Base-by-base conservation (phyloP, 768 basidiomycete genomes). In the Pholiota conissans region DNA sequence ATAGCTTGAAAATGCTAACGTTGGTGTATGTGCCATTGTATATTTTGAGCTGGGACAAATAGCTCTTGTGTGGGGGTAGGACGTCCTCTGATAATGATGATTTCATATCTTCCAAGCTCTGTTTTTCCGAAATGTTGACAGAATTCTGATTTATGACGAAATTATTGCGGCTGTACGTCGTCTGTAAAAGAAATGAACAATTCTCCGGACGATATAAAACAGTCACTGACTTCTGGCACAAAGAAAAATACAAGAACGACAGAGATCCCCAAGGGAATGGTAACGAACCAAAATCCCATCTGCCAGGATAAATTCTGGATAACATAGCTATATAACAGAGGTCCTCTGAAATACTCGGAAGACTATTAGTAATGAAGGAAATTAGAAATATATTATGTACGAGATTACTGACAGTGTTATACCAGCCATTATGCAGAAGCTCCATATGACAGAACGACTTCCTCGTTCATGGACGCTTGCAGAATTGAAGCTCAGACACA, bases 241-340 rank as follows among this genome's bases (percentile, higher is more conserved):
- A 78, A 72, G 63, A 79, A 75, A 61, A 79, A 75, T 3, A 79
- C 70, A 6, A 71, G 54, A n/a, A 76, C 42, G 9, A 74, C 61
- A 4, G 66, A 65, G 13, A 79, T 55, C 7, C 78, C 77, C 18
- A 77, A 65, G 1, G 74, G 72, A 45, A 79, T 79, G 27, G 71
- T 69, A n/a, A 79, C 73, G 57, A 79, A 75, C 78, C 78, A 80
- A 63, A 79, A 80, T 16, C 76, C 75, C 73, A 74, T 74, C 49
- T 76, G 71, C 75, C 77, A 75, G 2, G 76, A 71, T 24, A 74
- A 51, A 56, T 76, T 76, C 54, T 76, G 70, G 13, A 79, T 72
- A n/a, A 79, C 76, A 61, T 77, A 77, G 57, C 78, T 76, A 60
- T 76, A 79, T n/a, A 80, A 68, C 34, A 79, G 63, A 0, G 78